phyloP scores from a whole-genome alignment of 441 rosid species.

The Erodium texanum region DNA sequence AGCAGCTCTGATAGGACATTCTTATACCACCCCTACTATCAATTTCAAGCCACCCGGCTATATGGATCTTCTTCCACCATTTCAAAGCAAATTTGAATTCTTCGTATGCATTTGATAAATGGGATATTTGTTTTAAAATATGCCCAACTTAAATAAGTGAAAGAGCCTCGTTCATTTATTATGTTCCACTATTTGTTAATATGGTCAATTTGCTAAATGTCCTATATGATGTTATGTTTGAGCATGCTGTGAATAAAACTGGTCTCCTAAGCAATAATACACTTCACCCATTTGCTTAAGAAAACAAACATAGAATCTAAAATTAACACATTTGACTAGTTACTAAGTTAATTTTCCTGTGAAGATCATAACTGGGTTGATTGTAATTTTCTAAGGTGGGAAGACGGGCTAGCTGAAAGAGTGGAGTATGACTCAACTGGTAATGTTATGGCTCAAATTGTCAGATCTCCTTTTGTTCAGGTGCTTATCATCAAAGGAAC shows the following conservation, averaged over 20 bases:
- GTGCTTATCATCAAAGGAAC: constrained; percentile 26
- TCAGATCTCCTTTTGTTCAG: constrained; percentile 92
- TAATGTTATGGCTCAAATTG: constrained; percentile 58
- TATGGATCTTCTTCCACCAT: neutral
- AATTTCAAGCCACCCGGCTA: neutral
- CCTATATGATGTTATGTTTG: neutral
- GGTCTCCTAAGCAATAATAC: neutral
- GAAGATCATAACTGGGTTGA: constrained; percentile 17
- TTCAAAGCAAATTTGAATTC: neutral
- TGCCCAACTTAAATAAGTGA: neutral
- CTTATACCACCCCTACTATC: neutral
- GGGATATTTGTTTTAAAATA: neutral
- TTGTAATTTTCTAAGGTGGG: constrained; percentile 64
- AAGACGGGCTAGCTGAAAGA: constrained; percentile 57
- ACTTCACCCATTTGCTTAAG: neutral
- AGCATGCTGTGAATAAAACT: neutral
- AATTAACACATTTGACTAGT: neutral
- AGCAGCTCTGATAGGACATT: neutral
- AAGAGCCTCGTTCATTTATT: neutral
- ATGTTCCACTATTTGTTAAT: too few relatives aligned
- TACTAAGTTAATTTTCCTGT: neutral
- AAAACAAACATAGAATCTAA: neutral
- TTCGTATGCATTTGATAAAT: neutral
- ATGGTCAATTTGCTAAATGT: neutral
- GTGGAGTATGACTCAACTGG: constrained; percentile 50